These are phyloP conservation scores for Pistacia vera DNA, from an alignment of 345 rosid genomes.

Conservation along the genomic window DNA sequence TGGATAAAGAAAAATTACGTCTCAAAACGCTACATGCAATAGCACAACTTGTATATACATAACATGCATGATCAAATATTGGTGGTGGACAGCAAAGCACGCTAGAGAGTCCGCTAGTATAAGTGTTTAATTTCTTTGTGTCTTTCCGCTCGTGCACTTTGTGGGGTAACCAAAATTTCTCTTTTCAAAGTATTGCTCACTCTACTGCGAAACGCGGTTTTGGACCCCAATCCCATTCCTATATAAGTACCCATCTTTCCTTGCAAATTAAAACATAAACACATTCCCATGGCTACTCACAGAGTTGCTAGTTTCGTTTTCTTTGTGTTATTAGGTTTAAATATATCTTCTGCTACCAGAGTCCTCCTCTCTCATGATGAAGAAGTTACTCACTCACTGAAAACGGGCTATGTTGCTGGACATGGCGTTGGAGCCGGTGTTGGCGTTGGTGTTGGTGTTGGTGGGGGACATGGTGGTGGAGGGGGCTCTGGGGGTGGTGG, in stretches of 20 bases:
- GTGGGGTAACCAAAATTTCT: constrained; percentile 5
- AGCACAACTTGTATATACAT: neutral
- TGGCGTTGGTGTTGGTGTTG: constrained; percentile 24
- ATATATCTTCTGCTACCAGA: constrained; percentile 42
- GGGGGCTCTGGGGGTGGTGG: constrained; percentile 29
- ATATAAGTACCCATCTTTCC: constrained; percentile 36
- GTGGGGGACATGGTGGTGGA: constrained; percentile 17
- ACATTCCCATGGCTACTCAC: constrained; percentile 29
- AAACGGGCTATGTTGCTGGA: constrained; percentile 17
- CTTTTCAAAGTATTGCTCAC: constrained; percentile 10
- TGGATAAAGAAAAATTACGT: neutral
- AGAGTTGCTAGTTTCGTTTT: constrained; percentile 24
- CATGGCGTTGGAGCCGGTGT: constrained; percentile 23
- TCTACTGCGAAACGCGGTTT: constrained; percentile 12
- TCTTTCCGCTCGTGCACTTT: constrained; percentile 5
- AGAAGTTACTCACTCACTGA: constrained; percentile 17
- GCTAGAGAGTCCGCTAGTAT: constrained; percentile 8
- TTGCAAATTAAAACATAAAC: constrained; percentile 9
- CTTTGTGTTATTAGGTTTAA: constrained; percentile 37
- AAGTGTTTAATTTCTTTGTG: neutral
- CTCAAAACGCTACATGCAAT: neutral
- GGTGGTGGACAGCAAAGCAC: constrained; percentile 44
- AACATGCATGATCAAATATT: constrained; percentile 11
- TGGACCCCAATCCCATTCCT: constrained; percentile 24
- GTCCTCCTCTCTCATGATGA: constrained; percentile 37